phyloP scores from a whole-genome alignment of 441 rosid species.

The Erodium texanum region DNA sequence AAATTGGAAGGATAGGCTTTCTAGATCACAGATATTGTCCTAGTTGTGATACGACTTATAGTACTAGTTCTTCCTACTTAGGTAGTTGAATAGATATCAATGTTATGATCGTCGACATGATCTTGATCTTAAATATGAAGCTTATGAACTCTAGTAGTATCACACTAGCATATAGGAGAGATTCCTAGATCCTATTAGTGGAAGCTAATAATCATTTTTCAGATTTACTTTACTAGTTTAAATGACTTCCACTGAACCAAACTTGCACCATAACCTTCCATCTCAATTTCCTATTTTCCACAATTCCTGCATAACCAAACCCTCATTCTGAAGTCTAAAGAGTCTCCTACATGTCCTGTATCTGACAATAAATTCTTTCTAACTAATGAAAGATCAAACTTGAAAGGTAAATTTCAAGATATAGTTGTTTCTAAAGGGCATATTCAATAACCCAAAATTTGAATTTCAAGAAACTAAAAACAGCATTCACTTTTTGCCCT shows the following conservation, averaged over 20 bases:
- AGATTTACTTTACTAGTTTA: neutral
- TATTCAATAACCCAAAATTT: too few species aligned
- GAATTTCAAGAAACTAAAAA: too few species aligned
- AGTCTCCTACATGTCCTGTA: neutral
- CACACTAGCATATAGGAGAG: neutral
- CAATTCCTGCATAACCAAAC: neutral
- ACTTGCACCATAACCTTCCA: neutral
- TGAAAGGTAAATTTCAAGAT: neutral
- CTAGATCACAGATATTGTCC: neutral
- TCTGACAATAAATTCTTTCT: neutral
- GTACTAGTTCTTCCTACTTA: neutral
- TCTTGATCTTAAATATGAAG: neutral
- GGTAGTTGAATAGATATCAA: neutral
- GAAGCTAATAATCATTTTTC: neutral
- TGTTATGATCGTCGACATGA: neutral
- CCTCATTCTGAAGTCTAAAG: neutral
- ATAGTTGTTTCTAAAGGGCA: neutral
- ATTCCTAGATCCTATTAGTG: neutral
- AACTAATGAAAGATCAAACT: neutral
- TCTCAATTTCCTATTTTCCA: neutral
- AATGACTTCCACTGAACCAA: neutral
- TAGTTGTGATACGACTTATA: neutral
- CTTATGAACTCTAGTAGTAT: neutral
- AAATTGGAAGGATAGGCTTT: neutral
- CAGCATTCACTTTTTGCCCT: too few species aligned